Evolutionary conservation across 2,329 filamentous ascomycete species (phyloP).

Genomic region (Talaromyces sp.): DNA sequence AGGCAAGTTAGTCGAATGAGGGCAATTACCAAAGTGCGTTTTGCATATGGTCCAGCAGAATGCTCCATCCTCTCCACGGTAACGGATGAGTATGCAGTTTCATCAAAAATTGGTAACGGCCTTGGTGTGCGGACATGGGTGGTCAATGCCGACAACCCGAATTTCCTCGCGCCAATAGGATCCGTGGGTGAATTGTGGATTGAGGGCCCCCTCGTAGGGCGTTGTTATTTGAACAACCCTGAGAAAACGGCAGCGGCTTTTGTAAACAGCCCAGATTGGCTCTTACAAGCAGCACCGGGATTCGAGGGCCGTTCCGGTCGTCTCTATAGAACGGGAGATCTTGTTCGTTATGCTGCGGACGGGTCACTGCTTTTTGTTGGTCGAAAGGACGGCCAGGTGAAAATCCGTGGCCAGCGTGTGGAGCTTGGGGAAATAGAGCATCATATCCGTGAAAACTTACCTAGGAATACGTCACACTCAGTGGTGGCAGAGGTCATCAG

Average conservation of each 20-base stretch:
- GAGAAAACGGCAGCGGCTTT: neutral
- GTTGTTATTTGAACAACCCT: neutral
- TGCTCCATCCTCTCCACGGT: no score
- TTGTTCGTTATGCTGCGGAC: neutral
- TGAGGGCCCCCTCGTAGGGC: neutral
- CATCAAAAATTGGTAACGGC: no score
- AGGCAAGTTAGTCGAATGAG: no score
- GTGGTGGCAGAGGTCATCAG: neutral
- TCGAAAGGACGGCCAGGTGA: neutral
- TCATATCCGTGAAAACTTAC: neutral
- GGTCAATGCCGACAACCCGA: neutral
- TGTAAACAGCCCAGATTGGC: no score
- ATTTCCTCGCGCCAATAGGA: neutral
- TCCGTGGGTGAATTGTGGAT: neutral
- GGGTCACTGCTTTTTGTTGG: neutral
- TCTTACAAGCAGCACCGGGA: no score
- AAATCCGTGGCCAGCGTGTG: neutral
- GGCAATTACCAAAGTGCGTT: no score
- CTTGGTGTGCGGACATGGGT: neutral
- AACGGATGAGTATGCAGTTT: no score
- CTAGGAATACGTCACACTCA: neutral
- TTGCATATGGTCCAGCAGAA: no score
- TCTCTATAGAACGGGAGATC: neutral
- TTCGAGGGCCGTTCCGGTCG: no score
- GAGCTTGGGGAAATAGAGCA: neutral